These are phyloP conservation scores for Wallemia hederae DNA, from an alignment of 1,284 basidiomycete genomes.

Conservation along the genomic window DNA sequence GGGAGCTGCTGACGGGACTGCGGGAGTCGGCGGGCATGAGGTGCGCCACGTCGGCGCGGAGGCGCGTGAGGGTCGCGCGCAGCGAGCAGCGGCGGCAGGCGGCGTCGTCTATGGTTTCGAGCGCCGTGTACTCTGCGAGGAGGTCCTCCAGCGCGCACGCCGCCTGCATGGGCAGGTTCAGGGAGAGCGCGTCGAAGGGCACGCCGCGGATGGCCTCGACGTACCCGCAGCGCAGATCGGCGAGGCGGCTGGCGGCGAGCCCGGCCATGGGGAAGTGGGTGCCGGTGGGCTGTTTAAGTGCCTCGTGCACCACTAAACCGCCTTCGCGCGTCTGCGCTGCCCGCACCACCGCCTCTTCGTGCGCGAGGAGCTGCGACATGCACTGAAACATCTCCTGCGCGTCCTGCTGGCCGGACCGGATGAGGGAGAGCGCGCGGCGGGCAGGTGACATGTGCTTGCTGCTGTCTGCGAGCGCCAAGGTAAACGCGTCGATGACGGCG, in stretches of 20 bases:
- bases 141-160: slow-evolving; percentile 38
- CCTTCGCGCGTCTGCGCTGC: slow-evolving; percentile 33
- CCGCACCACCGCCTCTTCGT: slow-evolving; percentile 35
- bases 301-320: slow-evolving; percentile 25
- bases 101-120: slow-evolving; percentile 53
- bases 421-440: slow-evolving; percentile 19
- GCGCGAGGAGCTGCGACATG: slow-evolving; percentile 55
- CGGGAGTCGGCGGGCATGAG: slow-evolving; percentile 14
- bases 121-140: slow-evolving; percentile 45
- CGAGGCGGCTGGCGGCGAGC: slow-evolving; percentile 47
- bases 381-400: slow-evolving; percentile 85
- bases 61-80: slow-evolving; percentile 30
- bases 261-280: slow-evolving; percentile 26
- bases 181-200: slow-evolving; percentile 47
- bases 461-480: slow-evolving; percentile 26
- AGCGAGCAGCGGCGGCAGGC: slow-evolving; percentile 54
- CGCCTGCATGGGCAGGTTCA: slow-evolving; percentile 32
- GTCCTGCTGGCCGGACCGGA: slow-evolving; percentile 70
- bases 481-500: slow-evolving; percentile 37
- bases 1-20: slow-evolving; percentile 18
- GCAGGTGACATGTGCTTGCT: slow-evolving; percentile 24
- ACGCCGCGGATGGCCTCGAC: slow-evolving; percentile 70
- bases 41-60: slow-evolving; percentile 28
- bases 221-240: slow-evolving; percentile 52
- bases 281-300: slow-evolving; percentile 1